Percentiles rank a stretch among this genome's conserved stretches.
These are phyloP conservation scores for Phylloboletellus chloephorus DNA, from an alignment of 1,284 basidiomycete species.

Conservation along the genomic window DNA sequence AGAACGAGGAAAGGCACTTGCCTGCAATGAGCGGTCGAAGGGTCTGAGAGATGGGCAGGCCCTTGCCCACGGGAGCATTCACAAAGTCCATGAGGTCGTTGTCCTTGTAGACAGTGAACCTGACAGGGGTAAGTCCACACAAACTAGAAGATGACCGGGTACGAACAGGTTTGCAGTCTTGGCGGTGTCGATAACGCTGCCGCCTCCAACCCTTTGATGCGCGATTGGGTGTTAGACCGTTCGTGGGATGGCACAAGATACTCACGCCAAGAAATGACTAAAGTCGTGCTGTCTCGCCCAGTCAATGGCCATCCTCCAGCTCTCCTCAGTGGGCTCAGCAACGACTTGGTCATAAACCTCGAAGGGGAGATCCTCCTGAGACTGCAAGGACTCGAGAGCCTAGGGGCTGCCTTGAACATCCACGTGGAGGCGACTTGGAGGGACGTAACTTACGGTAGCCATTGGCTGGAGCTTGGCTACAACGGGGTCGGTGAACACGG, in stretches of 20 bases:
- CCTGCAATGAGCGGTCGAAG: conserved; percentile 84
- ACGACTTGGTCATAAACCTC: conserved; percentile 83
- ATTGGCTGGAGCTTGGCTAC: conserved; percentile 80
- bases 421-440: not conserved
- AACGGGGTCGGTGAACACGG: conserved; percentile 89
- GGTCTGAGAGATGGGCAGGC: conserved; percentile 72
- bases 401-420: conserved; percentile 31
- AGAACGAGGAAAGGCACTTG: conserved; percentile 23
- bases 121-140: conserved; percentile 24
- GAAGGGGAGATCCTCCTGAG: conserved; percentile 68
- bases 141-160: not conserved
- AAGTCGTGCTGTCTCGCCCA: conserved; percentile 86
- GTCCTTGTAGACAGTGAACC: conserved; percentile 85
- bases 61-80: conserved; percentile 94
- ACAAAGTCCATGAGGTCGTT: conserved; percentile 93
- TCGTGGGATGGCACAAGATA: conserved; percentile 3
- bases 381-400: conserved; percentile 75
- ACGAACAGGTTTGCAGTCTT: conserved; percentile 87
- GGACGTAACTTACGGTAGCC: conserved; percentile 54
- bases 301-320: conserved; percentile 80
- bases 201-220: conserved; percentile 75
- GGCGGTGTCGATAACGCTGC: conserved; percentile 93
- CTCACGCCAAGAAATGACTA: conserved; percentile 87
- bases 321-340: conserved; percentile 90
- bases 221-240: conserved; percentile 2